These are phyloP conservation scores for Mycena vitilis DNA, from an alignment of 768 basidiomycete genomes.

Conservation along the genomic window DNA sequence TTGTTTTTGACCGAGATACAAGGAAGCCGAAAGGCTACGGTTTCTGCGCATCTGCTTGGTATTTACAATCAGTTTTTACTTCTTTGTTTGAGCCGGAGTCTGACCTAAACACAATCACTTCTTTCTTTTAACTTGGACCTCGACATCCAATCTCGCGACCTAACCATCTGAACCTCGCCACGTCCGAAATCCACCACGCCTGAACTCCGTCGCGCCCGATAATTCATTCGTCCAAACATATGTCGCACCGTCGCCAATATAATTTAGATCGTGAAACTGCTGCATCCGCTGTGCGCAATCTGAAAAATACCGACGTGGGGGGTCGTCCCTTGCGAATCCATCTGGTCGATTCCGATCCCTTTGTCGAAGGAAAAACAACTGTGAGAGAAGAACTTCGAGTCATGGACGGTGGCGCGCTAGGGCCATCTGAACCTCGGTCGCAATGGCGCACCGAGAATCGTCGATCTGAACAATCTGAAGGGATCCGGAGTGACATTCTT, in stretches of 20 bases:
- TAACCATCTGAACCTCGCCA: slow-evolving; percentile 19
- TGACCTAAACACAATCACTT: slow-evolving; percentile 33
- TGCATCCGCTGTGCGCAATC: slow-evolving; percentile 92
- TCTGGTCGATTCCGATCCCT: slow-evolving; percentile 92
- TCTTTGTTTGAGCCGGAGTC: slow-evolving; percentile 34
- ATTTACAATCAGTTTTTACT: slow-evolving; percentile 52
- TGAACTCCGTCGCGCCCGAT: background rate
- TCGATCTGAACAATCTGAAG: slow-evolving; percentile 58
- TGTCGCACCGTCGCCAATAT: slow-evolving; percentile 25
- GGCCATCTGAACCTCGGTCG: slow-evolving; percentile 64
- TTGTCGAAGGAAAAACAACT: slow-evolving; percentile 91
- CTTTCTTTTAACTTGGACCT: slow-evolving; percentile 34
- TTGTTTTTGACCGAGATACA: slow-evolving; percentile 93
- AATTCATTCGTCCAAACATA: slow-evolving; percentile 32
- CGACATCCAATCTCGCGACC: slow-evolving; percentile 12
- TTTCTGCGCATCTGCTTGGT: slow-evolving; percentile 92
- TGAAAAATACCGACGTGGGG: slow-evolving; percentile 92
- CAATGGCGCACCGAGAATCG: slow-evolving; percentile 59
- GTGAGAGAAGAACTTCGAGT: slow-evolving; percentile 87
- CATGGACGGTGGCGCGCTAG: slow-evolving; percentile 72
- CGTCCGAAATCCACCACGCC: background rate
- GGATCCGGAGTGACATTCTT: slow-evolving; percentile 69
- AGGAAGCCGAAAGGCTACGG: slow-evolving; percentile 95
- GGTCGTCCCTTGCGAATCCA: slow-evolving; percentile 95
- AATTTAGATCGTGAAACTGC: slow-evolving; percentile 93